Evolutionary conservation across 2,329 filamentous ascomycete genomes (phyloP).

Genomic region (Dryadomyces quercivorus): DNA sequence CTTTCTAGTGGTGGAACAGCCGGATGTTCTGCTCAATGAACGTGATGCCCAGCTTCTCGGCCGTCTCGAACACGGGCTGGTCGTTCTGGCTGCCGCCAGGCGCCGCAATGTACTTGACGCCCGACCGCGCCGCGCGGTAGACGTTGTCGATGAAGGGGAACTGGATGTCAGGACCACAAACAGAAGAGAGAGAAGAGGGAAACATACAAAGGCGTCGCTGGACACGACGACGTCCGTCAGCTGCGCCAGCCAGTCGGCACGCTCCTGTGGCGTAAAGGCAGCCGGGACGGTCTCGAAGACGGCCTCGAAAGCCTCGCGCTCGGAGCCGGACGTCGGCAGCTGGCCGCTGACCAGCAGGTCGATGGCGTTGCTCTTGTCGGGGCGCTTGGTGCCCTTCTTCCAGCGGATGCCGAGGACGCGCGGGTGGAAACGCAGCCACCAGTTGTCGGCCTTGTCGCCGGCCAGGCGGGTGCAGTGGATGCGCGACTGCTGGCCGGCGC

Average conservation of each 20-base stretch:
- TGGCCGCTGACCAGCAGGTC: constrained; percentile 88
- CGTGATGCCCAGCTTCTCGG: constrained; percentile 81
- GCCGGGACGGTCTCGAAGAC: constrained; percentile 82
- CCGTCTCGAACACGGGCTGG: constrained; percentile 69
- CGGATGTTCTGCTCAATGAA: constrained; percentile 93
- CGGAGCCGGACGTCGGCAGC: constrained; percentile 69
- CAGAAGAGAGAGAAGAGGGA: background rate
- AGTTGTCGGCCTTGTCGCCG: constrained; percentile 97
- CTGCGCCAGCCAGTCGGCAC: constrained; percentile 74
- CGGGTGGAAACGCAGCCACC: constrained; percentile 98
- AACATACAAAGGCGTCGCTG: constrained; percentile 85
- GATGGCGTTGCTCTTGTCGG: constrained; percentile 97
- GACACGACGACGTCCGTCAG: constrained; percentile 74
- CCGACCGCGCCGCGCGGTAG: constrained; percentile 77
- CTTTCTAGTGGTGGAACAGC: constrained; percentile 78
- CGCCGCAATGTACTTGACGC: constrained; percentile 91
- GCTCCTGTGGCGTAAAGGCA: constrained; percentile 74
- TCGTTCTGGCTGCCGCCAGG: constrained; percentile 87
- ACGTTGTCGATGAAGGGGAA: constrained; percentile 99
- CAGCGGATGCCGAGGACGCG: constrained; percentile 80
- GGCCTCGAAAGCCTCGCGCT: constrained; percentile 76
- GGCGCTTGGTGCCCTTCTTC: constrained; percentile 94
- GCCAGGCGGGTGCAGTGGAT: constrained; percentile 98
- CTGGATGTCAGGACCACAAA: constrained; percentile 25
- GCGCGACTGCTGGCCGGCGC: constrained; percentile 90